phyloP scores from a whole-genome alignment of 1,284 basidiomycete genomes.

The Trichosporon sp. region DNA sequence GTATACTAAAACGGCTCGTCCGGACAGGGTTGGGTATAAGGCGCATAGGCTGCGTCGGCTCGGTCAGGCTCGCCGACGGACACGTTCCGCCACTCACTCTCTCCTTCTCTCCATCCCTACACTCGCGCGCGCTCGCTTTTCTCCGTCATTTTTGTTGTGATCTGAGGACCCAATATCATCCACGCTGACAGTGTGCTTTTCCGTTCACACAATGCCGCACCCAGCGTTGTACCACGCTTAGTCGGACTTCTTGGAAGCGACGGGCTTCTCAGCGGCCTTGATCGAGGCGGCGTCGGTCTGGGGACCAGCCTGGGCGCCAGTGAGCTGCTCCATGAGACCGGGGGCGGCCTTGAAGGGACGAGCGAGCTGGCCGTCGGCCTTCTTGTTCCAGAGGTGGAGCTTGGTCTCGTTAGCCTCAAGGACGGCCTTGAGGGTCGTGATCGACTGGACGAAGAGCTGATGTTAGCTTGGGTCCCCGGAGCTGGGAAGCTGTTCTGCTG shows the following conservation, averaged over 20 bases:
- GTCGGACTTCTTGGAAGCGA: slow-evolving; percentile 5
- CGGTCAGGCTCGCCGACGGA: neutral
- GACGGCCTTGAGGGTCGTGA: slow-evolving; percentile 34
- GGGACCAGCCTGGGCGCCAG: slow-evolving; percentile 61
- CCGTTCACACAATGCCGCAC: too few species aligned
- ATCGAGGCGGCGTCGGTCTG: slow-evolving; percentile 82
- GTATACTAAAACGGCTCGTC: neutral
- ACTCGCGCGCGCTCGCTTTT: neutral
- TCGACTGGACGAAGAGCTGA: slow-evolving; percentile 36
- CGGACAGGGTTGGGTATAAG: neutral
- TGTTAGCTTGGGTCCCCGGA: slow-evolving; percentile 17
- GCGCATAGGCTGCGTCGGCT: neutral
- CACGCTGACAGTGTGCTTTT: neutral
- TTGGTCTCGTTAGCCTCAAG: slow-evolving; percentile 36
- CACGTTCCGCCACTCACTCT: neutral
- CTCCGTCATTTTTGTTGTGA: neutral
- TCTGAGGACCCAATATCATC: neutral
- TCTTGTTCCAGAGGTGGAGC: slow-evolving; percentile 34
- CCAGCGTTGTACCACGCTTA: neutral
- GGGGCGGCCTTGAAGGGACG: slow-evolving; percentile 37
- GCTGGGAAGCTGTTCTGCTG: neutral
- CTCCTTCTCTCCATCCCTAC: neutral
- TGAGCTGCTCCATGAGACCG: slow-evolving; percentile 66
- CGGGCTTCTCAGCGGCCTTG: slow-evolving; percentile 77
- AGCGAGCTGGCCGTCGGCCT: slow-evolving; percentile 32